Base-by-base conservation (phyloP, 345 rosid species). In the Euphorbia pulcherrima region DNA sequence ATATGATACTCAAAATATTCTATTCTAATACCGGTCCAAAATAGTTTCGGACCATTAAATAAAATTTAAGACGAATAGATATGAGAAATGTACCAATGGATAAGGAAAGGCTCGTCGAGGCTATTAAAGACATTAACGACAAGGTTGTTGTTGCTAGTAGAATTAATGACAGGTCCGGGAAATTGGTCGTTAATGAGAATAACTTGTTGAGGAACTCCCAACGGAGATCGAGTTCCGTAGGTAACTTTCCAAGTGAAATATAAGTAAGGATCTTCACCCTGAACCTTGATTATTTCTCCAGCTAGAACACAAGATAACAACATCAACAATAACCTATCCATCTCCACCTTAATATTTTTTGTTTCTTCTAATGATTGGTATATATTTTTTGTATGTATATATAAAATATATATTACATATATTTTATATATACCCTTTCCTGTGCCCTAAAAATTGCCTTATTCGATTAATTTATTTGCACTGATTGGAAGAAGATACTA, bases 101-200 rank as follows among this genome's bases (percentile, higher is more conserved):
- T 1, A 62, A 88, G 78, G 75, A 81, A 77, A 0, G 92, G 92
- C 83, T 88, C 95, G 17, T 90, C 90, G 23, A 90, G 83, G 64
- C 85, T 52, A 69, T 90, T 90, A 79, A 86, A 86, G 60, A 88
- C 90, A 73, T 90, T 90, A 74, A 90, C 2, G 57, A 87, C 76
- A 1, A 90, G 10, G 59, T 90, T 90, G 80, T 90, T 88, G 80
- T 90, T 90, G 62, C 73, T 62, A 9, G 95, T 88, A 63, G 89
- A 82, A 78, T 90, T 90, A 65, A 90, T 79, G 77, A 74, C 77
- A 13, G 98, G 96, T 28, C 96, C 92, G 0, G 96, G 98, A 68
- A 89, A 92, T 46, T 88, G 75, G 21, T 85, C 78, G 50, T 91
- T 91, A 66, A 91, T 87, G 16, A 91, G 89, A 68, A 91, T 91